Percentiles rank a stretch among this genome's conserved stretches.
phyloP scores from a whole-genome alignment of 345 rosid species.

The Hibiscus trionum region DNA sequence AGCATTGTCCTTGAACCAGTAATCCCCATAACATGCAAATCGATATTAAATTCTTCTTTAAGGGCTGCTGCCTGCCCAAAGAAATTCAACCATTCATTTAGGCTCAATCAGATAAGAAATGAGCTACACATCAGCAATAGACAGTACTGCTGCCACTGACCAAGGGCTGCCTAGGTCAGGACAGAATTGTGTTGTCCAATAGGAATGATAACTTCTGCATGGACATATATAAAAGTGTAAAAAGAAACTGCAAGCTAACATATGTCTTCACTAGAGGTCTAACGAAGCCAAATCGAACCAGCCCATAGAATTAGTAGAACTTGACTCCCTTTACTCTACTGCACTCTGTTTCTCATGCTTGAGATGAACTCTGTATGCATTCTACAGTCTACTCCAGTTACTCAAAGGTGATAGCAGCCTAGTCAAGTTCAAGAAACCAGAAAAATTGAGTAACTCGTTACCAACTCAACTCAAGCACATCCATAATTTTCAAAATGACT shows the following conservation, averaged over 20 bases:
- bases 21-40: slow-evolving; percentile 94
- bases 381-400: neutral
- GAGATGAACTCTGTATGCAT: neutral
- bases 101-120: neutral
- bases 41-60: slow-evolving; percentile 93
- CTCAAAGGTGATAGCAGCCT: neutral
- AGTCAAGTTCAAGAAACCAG: neutral
- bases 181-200: neutral
- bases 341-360: neutral
- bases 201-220: neutral
- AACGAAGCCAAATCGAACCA: neutral
- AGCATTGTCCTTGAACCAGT: slow-evolving; percentile 73
- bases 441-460: neutral
- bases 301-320: neutral
- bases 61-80: slow-evolving; percentile 75
- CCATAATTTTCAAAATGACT: neutral
- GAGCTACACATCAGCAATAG: neutral
- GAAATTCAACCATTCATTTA: slow-evolving; percentile 7
- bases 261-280: neutral
- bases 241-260: too few relatives aligned
- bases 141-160: neutral
- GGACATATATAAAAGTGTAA: too few relatives aligned
- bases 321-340: neutral
- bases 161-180: neutral
- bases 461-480: neutral